phyloP scores from a whole-genome alignment of 306 rosid genomes.

The Quercus agrifolia region DNA sequence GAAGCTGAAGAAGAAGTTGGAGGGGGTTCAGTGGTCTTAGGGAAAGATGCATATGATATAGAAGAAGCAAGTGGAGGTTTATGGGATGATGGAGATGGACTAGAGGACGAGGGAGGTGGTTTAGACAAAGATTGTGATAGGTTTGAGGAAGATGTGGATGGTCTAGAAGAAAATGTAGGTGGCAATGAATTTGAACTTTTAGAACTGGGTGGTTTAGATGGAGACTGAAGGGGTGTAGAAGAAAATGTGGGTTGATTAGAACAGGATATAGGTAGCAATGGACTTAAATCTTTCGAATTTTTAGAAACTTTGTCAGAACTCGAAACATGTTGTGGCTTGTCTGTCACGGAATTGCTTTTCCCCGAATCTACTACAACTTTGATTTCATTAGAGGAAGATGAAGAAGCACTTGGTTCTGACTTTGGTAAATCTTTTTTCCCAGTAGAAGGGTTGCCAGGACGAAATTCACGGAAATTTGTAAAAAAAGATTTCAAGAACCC shows the following conservation, averaged over 20 bases:
- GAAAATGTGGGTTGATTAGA: not conserved
- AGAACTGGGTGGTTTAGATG: not conserved
- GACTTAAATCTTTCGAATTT: too few species aligned
- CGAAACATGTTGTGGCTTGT: too few species aligned
- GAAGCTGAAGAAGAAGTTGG: too few species aligned
- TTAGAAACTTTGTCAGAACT: too few species aligned
- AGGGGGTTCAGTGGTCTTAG: too few species aligned
- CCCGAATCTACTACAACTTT: not conserved
- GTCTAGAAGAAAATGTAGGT: not conserved
- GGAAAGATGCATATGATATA: too few species aligned
- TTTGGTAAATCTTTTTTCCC: not conserved
- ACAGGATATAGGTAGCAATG: too few species aligned
- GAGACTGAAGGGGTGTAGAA: not conserved
- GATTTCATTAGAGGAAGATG: not conserved
- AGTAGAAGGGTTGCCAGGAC: not conserved
- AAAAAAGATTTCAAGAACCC: not conserved
- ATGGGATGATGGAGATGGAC: not conserved
- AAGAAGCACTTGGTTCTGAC: not conserved
- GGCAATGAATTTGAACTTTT: not conserved
- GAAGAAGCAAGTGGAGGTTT: not conserved
- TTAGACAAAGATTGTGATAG: too few species aligned
- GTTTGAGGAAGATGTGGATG: not conserved
- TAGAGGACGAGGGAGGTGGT: not conserved
- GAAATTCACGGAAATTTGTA: not conserved
- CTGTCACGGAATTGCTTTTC: not conserved